Conservation (phyloP, 192 early-diverging fungal species). For the Phlyctochytrium arcticum region DNA sequence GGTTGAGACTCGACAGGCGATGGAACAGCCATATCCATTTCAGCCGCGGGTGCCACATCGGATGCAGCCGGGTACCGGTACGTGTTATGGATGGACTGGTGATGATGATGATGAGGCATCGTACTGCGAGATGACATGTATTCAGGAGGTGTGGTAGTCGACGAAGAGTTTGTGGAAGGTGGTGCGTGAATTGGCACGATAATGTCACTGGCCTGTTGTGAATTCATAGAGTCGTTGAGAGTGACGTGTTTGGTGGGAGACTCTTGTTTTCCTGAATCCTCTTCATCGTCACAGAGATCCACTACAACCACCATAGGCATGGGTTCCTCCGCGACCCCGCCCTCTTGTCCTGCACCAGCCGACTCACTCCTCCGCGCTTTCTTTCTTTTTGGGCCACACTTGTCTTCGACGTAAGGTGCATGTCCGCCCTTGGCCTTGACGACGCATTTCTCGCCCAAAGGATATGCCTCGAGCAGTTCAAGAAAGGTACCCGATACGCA, state of each 20-base stretch:
- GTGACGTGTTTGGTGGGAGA: not conserved
- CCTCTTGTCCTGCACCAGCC: not conserved
- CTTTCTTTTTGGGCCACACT: not conserved
- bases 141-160: not conserved
- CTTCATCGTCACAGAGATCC: constrained; percentile 4
- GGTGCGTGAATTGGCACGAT: too few relatives aligned
- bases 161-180: not conserved
- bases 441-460: constrained; percentile 8
- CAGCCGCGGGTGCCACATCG: too few relatives aligned
- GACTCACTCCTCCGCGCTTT: not conserved
- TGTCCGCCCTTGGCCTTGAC: constrained; percentile 12
- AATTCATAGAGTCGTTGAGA: not conserved
- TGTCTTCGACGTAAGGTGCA: constrained; percentile 4
- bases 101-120: not conserved
- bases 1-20: too few relatives aligned
- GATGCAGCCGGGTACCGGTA: too few relatives aligned
- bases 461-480: constrained; percentile 18
- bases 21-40: too few relatives aligned
- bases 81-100: too few relatives aligned
- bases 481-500: constrained; percentile 21
- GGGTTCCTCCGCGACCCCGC: not conserved
- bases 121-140: not conserved
- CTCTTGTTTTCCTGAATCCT: not conserved
- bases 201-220: too few relatives aligned
- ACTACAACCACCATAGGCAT: not conserved